Evolutionary conservation across 352 stramenopile species (phyloP), one percentile per base, ranked within the genome.

Genomic region (Globisporangium cylindrosporum): DNA sequence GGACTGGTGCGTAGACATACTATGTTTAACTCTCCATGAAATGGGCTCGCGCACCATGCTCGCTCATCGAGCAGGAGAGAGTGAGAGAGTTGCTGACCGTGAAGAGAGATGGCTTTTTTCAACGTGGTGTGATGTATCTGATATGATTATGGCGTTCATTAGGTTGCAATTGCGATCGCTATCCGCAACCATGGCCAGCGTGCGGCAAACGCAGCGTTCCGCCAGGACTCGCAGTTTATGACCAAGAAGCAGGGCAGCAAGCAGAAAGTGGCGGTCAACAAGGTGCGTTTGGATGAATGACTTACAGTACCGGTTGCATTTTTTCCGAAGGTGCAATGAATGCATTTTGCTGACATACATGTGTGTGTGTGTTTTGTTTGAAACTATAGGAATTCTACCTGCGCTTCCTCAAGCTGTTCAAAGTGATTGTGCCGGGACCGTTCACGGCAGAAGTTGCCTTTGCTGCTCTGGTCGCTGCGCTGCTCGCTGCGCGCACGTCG

Each of bases 391-490:
- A 92, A 55, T 92, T 93, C 64, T 74, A 80, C 38, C 57, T 64
- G 22, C 82, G 82, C 63, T 93, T 93, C 63, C 58, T 82, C 48
- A 85, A 85, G 0, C 68, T 93, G 20, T 92, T 93, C 66, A 81
- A 82, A 57, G 76, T 93, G 46, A 89, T 92, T 66, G 81, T 92
- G 24, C 86, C 86, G 0, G 76, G 84, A 4, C 67, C 83, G 0
- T 89, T 89, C 68, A 89, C 82, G n/a, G 72, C 82, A 0, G 86
- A 94, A 65, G 77, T 91, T 27, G 84, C 72, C 4, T 91, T 91
- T 58, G 84, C 86, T 5, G 69, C 84, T 15, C 55, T 92, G 3
- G 86, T 94, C 3, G 84, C 84, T 0, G 70, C 75, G 9, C 75
- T 92, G 58, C 75, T 94, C 22, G 81, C 79, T 6, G 78, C 82